phyloP scores from a whole-genome alignment of 768 basidiomycete species.

The Phlegmacium glaucopus region DNA sequence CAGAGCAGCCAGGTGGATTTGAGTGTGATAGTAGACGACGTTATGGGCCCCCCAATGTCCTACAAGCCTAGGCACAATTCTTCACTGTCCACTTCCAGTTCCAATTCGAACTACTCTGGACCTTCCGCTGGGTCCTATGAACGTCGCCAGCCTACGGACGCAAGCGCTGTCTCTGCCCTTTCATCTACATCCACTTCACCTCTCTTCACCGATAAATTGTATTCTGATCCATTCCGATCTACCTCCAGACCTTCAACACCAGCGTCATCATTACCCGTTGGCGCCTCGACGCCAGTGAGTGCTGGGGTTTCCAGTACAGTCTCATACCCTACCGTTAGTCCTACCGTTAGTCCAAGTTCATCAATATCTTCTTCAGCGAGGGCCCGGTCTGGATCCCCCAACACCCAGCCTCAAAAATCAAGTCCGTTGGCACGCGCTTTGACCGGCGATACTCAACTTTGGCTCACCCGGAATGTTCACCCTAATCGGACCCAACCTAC shows the following conservation, averaged over 20 bases:
- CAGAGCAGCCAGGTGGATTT: conserved; percentile 32
- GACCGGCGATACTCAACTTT: conserved; percentile 13
- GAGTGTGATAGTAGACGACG: conserved; percentile 41
- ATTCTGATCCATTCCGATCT: conserved; percentile 8
- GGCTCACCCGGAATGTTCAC: conserved; percentile 5
- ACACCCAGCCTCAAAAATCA: conserved; percentile 18
- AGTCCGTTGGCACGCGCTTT: conserved; percentile 18
- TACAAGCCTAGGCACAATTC: background rate
- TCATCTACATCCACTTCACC: conserved; percentile 1
- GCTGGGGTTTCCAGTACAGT: conserved; percentile 4
- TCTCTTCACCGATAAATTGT: background rate
- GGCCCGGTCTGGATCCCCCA: background rate
- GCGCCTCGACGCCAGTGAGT: conserved; percentile 10
- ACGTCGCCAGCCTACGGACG: conserved; percentile 5
- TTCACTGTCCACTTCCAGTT: background rate
- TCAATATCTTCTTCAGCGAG: background rate
- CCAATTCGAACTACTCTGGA: background rate
- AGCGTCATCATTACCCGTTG: conserved; percentile 7
- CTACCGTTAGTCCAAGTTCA: background rate
- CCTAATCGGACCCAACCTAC: background rate
- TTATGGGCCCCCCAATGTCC: conserved; percentile 40
- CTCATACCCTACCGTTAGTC: background rate
- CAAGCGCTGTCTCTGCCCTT: conserved; percentile 4
- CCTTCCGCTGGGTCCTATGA: conserved; percentile 5
- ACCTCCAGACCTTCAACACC: conserved; percentile 2